A percentile compares a stretch with the other conserved stretches of the same genome.
These are phyloP conservation scores for Cyberlindnera lachancei DNA, from an alignment of 805 yeast genomes.

Conservation along the genomic window DNA sequence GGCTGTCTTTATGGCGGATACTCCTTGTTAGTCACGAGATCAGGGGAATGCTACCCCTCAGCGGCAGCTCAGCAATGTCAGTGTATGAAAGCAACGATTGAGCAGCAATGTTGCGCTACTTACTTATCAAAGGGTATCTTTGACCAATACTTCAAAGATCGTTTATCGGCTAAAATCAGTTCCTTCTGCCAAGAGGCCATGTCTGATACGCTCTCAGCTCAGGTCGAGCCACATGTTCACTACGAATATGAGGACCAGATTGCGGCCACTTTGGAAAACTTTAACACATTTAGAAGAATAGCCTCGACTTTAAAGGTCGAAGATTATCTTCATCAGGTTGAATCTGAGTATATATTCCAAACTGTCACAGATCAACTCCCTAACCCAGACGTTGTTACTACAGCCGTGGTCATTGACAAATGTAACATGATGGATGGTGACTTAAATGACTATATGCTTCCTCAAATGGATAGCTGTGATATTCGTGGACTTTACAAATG, in stretches of 20 bases:
- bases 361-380: conserved; percentile 2
- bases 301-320: conserved; percentile 9
- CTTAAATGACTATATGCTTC: conserved; percentile 10
- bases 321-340: conserved; percentile 10
- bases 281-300: conserved; percentile 8
- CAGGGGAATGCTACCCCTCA: no score
- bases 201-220: no score
- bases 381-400: neutral
- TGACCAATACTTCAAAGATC: no score
- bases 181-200: no score
- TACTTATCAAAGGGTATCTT: no score
- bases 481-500: conserved; percentile 17
- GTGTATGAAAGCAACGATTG: no score
- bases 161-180: no score
- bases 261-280: conserved; percentile 7
- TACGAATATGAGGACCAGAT: conserved; percentile 7
- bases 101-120: no score
- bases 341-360: conserved; percentile 11
- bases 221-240: no score
- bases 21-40: no score
- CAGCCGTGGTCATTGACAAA: conserved; percentile 14
- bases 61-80: no score
- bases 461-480: conserved; percentile 20
- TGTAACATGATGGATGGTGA: conserved; percentile 15
- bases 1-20: no score